Evolutionary conservation across 106 monocot species (phyloP).

Genomic region (Dendrobium nobile): DNA sequence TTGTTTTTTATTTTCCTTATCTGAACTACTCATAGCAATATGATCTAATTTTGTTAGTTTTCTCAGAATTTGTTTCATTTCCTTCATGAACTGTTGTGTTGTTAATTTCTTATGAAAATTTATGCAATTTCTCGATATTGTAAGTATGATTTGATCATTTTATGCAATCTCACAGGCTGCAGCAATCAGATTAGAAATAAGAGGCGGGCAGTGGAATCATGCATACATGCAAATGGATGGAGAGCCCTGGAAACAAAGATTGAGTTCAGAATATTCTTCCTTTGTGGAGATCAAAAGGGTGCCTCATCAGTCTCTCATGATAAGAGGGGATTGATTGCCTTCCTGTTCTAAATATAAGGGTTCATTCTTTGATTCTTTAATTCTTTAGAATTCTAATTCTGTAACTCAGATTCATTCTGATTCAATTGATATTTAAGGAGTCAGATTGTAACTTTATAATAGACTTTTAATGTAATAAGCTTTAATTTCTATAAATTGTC

Average conservation of each 20-base stretch:
- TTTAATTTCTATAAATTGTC: background rate
- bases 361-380: background rate
- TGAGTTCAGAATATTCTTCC: conserved; percentile 54
- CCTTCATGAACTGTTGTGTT: too few relatives aligned
- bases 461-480: background rate
- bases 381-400: background rate
- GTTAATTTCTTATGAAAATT: too few relatives aligned
- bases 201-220: conserved; percentile 65
- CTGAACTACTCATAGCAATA: too few relatives aligned
- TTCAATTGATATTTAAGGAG: background rate
- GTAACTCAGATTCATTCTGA: background rate
- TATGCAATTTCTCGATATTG: too few relatives aligned
- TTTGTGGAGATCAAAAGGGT: conserved; percentile 70
- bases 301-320: conserved; percentile 67
- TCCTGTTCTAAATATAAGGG: background rate
- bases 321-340: conserved; percentile 48
- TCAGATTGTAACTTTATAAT: too few relatives aligned
- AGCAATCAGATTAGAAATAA: conserved; percentile 71
- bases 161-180: conserved; percentile 42
- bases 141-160: background rate
- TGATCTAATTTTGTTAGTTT: too few relatives aligned
- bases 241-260: conserved; percentile 88
- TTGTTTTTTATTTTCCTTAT: too few relatives aligned
- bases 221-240: conserved; percentile 94
- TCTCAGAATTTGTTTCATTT: too few relatives aligned